Evolutionary conservation across 495 filamentous ascomycete species (phyloP).

Genomic region (Astrothelium macrocarpum): DNA sequence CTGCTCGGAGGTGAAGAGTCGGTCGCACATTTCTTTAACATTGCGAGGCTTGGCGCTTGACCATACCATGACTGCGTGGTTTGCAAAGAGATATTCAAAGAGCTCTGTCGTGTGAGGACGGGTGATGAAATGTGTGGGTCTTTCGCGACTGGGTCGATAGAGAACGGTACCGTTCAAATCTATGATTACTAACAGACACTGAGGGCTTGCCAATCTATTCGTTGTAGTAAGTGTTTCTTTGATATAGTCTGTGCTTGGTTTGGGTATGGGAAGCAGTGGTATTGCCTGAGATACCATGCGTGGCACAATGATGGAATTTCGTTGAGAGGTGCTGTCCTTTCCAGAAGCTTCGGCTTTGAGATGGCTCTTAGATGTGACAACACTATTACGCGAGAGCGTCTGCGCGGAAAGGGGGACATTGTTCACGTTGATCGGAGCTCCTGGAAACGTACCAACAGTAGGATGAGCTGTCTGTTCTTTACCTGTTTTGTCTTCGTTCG

Average conservation of each 20-base stretch:
- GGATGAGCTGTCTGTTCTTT: too few relatives aligned
- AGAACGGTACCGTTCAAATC: constrained; percentile 92
- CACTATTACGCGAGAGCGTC: too few relatives aligned
- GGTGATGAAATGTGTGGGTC: constrained; percentile 44
- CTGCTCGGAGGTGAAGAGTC: constrained; percentile 42
- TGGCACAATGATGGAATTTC: neutral
- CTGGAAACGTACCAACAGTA: too few relatives aligned
- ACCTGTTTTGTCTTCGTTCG: too few relatives aligned
- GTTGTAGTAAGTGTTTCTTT: constrained; percentile 33
- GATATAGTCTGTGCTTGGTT: constrained; percentile 38
- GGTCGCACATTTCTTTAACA: constrained; percentile 49
- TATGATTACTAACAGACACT: constrained; percentile 64
- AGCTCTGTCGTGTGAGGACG: constrained; percentile 58
- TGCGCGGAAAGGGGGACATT: too few relatives aligned
- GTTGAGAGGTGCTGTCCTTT: too few relatives aligned
- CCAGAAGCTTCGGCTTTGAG: too few relatives aligned
- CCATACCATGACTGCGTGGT: constrained; percentile 80
- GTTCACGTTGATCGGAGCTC: too few relatives aligned
- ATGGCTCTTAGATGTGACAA: too few relatives aligned
- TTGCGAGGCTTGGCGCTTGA: constrained; percentile 70
- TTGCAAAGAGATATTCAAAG: constrained; percentile 52
- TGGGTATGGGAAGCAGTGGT: constrained; percentile 25
- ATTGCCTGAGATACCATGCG: neutral
- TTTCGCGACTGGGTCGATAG: constrained; percentile 46
- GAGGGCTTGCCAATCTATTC: constrained; percentile 23